These are phyloP conservation scores for Gastrolobium bilobum DNA, from an alignment of 306 rosid genomes.

Conservation along the genomic window DNA sequence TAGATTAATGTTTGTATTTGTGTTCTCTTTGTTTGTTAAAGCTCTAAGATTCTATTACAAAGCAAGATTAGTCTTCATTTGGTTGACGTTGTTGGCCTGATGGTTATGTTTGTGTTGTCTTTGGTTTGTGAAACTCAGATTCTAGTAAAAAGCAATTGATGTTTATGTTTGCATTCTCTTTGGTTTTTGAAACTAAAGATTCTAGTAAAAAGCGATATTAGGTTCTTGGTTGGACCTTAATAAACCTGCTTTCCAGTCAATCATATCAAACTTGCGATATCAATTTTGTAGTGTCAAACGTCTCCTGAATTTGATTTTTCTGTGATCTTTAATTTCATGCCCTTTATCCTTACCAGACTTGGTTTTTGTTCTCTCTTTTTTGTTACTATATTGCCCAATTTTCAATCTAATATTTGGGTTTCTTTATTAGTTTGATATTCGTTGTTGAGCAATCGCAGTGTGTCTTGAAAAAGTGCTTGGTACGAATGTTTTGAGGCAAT, in stretches of 20 bases:
- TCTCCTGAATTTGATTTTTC: slow-evolving; percentile 69
- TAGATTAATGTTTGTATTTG: too few species aligned
- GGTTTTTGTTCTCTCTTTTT: not conserved
- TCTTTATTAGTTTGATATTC: not conserved
- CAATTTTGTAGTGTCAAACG: slow-evolving; percentile 71
- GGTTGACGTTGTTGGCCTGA: too few species aligned
- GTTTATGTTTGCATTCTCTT: not conserved
- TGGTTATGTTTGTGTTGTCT: not conserved
- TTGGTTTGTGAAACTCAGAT: not conserved
- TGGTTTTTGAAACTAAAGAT: not conserved
- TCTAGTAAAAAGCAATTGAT: not conserved
- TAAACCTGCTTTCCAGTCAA: slow-evolving; percentile 52
- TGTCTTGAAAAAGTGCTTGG: slow-evolving; percentile 68
- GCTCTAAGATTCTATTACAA: too few species aligned
- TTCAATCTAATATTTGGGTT: not conserved
- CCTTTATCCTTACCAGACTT: slow-evolving; percentile 64
- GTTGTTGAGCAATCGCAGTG: slow-evolving; percentile 79
- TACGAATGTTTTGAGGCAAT: slow-evolving; percentile 79
- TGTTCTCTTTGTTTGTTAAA: too few species aligned
- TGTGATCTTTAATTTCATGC: slow-evolving; percentile 64
- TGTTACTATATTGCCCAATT: too few species aligned
- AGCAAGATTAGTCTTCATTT: too few species aligned
- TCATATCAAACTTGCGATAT: slow-evolving; percentile 66
- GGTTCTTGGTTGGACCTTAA: slow-evolving; percentile 74
- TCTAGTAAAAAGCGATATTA: slow-evolving; percentile 62